phyloP scores from a whole-genome alignment of 371 early-diverging fungal genomes.

The Mortierella sp. region DNA sequence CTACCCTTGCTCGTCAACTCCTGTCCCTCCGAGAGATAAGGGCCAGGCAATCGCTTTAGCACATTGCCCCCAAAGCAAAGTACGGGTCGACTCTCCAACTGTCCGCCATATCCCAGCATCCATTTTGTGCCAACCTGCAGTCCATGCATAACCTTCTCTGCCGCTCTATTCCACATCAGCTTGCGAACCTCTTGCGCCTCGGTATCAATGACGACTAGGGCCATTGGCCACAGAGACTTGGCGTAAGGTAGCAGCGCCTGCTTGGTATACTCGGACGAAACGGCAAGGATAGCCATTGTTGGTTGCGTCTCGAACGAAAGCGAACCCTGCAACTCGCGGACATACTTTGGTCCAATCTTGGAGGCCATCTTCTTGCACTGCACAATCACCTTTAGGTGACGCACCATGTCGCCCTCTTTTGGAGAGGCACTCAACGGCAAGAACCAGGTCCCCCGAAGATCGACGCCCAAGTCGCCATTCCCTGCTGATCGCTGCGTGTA shows the following conservation, averaged over 20 bases:
- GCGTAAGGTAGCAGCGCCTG: conserved; percentile 36
- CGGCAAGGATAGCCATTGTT: conserved; percentile 51
- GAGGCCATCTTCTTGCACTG: conserved; percentile 40
- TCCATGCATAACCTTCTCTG: conserved; percentile 54
- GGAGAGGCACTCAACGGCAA: conserved; percentile 42
- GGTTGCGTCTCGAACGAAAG: conserved; percentile 54
- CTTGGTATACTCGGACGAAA: conserved; percentile 43
- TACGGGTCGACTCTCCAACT: conserved; percentile 22
- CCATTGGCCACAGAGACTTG: conserved; percentile 56
- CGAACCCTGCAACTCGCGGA: conserved; percentile 53
- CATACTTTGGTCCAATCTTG: conserved; percentile 47
- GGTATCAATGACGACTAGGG: conserved; percentile 44
- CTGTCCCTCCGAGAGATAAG: conserved; percentile 23
- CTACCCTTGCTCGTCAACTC: not conserved
- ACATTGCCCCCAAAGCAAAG: conserved; percentile 40
- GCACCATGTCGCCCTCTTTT: conserved; percentile 39
- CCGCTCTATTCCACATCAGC: conserved; percentile 56
- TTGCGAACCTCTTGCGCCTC: conserved; percentile 29
- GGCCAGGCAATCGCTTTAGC: conserved; percentile 39
- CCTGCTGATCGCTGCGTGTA: conserved; percentile 57
- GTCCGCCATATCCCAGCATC: not conserved
- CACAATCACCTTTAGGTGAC: conserved; percentile 56
- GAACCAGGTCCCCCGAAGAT: conserved; percentile 57
- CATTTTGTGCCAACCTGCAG: conserved; percentile 37
- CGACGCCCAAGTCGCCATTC: conserved; percentile 41